Conservation (phyloP, 345 rosid species). For the Brassica cretica region DNA sequence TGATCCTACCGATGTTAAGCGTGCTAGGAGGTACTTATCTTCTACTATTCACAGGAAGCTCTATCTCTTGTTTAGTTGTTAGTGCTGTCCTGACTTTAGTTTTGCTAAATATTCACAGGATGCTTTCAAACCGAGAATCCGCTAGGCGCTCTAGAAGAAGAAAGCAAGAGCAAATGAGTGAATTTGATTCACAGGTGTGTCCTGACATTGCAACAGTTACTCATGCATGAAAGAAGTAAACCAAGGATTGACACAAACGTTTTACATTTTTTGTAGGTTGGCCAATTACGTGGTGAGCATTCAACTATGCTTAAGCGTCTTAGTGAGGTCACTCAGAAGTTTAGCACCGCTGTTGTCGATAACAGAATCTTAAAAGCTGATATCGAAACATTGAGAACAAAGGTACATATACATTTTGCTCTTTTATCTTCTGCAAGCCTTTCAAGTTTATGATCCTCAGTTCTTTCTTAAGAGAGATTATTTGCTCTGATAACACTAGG, state of each 20-base stretch:
- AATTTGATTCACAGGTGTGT: constrained; percentile 70
- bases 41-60: neutral
- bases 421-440: constrained; percentile 6
- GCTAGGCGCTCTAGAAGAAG: constrained; percentile 88
- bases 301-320: constrained; percentile 56
- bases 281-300: constrained; percentile 65
- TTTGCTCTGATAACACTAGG: constrained; percentile 41
- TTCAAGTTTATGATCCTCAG: constrained; percentile 2
- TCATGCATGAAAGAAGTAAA: neutral
- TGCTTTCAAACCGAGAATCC: constrained; percentile 88
- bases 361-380: constrained; percentile 84
- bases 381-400: constrained; percentile 74
- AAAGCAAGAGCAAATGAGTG: constrained; percentile 74
- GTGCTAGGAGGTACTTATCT: constrained; percentile 55
- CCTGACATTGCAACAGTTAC: neutral
- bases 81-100: neutral
- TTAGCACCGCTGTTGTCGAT: constrained; percentile 63
- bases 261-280: constrained; percentile 49
- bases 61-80: neutral
- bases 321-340: constrained; percentile 62
- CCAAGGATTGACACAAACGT: neutral
- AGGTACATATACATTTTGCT: constrained; percentile 44
- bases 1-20: constrained; percentile 56
- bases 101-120: constrained; percentile 44
- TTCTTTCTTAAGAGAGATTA: neutral